phyloP scores from a whole-genome alignment of 116 monocot species.

The Phalaenopsis hybrid region DNA sequence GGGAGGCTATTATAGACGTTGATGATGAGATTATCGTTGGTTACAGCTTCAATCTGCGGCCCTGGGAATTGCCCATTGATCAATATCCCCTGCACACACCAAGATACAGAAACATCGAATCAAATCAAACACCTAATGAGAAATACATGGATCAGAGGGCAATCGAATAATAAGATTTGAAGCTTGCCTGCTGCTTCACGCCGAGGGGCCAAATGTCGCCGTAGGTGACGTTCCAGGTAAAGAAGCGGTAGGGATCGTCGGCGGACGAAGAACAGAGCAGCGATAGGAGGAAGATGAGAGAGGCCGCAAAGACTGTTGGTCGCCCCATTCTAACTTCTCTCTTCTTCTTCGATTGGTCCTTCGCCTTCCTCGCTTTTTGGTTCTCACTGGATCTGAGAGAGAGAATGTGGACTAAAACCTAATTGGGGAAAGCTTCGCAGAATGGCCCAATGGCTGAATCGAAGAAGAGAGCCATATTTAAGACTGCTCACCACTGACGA shows the following conservation, averaged over 20 bases:
- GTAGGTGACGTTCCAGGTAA: constrained; percentile 26
- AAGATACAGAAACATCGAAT: not conserved
- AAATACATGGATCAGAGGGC: not conserved
- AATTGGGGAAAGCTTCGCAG: not conserved
- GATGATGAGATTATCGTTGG: constrained; percentile 77
- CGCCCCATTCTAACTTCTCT: not conserved
- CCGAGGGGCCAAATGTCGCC: constrained; percentile 28
- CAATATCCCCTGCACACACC: constrained; percentile 58
- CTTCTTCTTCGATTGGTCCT: not conserved
- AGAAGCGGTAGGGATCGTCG: constrained; percentile 29
- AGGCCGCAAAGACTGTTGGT: not conserved
- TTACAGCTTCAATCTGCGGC: constrained; percentile 63
- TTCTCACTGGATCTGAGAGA: too few relatives aligned
- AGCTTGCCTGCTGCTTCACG: constrained; percentile 23
- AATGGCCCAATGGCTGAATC: not conserved
- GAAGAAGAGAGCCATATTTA: constrained; percentile 7
- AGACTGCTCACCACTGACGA: not conserved
- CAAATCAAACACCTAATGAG: not conserved
- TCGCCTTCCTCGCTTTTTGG: too few relatives aligned
- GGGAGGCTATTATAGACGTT: constrained; percentile 56
- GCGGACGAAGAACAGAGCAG: constrained; percentile 6
- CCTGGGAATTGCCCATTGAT: constrained; percentile 89
- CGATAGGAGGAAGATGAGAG: not conserved
- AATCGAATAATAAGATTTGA: not conserved
- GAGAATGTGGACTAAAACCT: not conserved